These are phyloP conservation scores for Suhomyces ambrosiae DNA, from an alignment of 1,139 yeast genomes.

Conservation along the genomic window DNA sequence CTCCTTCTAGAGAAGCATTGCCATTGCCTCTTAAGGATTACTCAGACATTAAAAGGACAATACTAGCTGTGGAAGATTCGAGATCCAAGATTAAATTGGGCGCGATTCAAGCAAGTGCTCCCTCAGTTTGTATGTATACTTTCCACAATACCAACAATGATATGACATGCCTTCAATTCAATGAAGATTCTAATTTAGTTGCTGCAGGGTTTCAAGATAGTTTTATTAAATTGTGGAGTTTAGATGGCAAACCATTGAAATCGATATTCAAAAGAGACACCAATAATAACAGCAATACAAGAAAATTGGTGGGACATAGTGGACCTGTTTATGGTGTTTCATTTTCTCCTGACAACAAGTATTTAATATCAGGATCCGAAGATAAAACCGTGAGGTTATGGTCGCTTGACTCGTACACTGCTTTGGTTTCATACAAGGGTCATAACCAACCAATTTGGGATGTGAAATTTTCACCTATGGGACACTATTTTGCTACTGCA, in stretches of 20 bases:
- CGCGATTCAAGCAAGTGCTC: constrained; percentile 74
- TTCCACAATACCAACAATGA: constrained; percentile 94
- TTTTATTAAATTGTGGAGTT: constrained; percentile 86
- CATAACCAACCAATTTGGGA: constrained; percentile 99
- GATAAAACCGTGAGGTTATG: constrained; percentile 91
- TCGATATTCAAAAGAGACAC: constrained; percentile 66
- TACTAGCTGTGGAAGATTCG: constrained; percentile 78
- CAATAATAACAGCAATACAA: constrained; percentile 47
- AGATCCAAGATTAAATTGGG: constrained; percentile 68
- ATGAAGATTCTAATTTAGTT: constrained; percentile 80
- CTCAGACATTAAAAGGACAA: constrained; percentile 75
- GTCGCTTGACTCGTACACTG: constrained; percentile 90
- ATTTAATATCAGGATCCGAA: constrained; percentile 80
- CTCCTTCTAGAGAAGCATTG: constrained; percentile 72
- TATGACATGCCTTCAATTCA: constrained; percentile 80
- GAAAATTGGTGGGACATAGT: constrained; percentile 86
- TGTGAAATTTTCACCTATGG: constrained; percentile 89
- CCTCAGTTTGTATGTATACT: constrained; percentile 97
- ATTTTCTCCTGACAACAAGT: constrained; percentile 88
- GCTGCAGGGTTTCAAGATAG: constrained; percentile 97
- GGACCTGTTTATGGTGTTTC: constrained; percentile 92
- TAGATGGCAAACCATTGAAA: constrained; percentile 83
- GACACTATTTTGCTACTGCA: constrained; percentile 96
- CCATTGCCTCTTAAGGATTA: constrained; percentile 88
- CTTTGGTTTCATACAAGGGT: constrained; percentile 92